phyloP scores from a whole-genome alignment of 345 rosid genomes.

The Nephelium lappaceum region DNA sequence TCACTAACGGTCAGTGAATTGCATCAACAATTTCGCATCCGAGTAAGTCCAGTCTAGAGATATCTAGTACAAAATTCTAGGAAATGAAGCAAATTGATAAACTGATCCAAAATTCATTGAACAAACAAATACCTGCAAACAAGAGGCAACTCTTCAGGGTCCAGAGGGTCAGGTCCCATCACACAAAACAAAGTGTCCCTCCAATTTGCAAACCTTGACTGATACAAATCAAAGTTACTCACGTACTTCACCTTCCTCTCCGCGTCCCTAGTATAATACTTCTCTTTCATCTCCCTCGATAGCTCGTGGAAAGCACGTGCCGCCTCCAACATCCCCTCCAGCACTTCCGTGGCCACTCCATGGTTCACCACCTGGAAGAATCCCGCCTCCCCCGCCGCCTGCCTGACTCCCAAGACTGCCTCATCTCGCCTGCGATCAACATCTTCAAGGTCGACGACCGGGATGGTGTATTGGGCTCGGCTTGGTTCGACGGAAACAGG shows the following conservation, averaged over 20 bases:
- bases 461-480: constrained; percentile 10
- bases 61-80: neutral
- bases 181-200: constrained; percentile 20
- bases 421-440: neutral
- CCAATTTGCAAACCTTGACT: constrained; percentile 28
- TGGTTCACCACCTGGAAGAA: constrained; percentile 44
- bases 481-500: neutral
- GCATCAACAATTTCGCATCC: too few species aligned
- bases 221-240: constrained; percentile 23
- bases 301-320: constrained; percentile 36
- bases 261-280: constrained; percentile 31
- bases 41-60: too few species aligned
- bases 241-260: constrained; percentile 23
- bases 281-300: constrained; percentile 26
- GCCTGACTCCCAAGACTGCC: constrained; percentile 21
- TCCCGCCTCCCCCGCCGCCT: constrained; percentile 37
- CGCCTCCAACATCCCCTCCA: constrained; percentile 33
- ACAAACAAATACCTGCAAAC: constrained; percentile 22
- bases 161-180: constrained; percentile 14
- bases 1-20: too few species aligned
- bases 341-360: constrained; percentile 17
- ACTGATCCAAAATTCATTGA: neutral
- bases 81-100: neutral
- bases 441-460: constrained; percentile 22
- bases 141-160: constrained; percentile 23